These are phyloP conservation scores for Penicilliopsis zonata DNA, from an alignment of 495 filamentous ascomycete genomes.

Conservation along the genomic window DNA sequence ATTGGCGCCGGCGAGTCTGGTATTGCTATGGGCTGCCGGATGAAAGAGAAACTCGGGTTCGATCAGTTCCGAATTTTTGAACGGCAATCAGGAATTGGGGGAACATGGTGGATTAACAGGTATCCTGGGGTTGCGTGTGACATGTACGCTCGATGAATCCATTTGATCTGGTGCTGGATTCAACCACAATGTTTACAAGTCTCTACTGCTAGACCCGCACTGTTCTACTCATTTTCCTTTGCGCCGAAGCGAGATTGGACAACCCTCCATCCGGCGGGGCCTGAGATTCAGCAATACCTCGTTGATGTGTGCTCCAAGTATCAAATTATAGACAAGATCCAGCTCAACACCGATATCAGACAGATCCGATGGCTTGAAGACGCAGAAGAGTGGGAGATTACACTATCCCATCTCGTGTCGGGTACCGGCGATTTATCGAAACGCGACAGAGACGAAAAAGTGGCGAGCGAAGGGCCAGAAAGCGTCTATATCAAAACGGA, in stretches of 20 bases:
- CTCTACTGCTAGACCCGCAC: constrained; percentile 28
- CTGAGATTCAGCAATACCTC: constrained; percentile 50
- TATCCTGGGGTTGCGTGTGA: constrained; percentile 54
- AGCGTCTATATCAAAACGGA: constrained; percentile 30
- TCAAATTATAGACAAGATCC: constrained; percentile 45
- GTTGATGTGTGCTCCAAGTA: constrained; percentile 44
- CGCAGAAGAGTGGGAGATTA: constrained; percentile 45
- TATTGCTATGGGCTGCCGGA: constrained; percentile 51
- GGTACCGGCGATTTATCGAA: constrained; percentile 36
- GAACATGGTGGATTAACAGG: constrained; percentile 57
- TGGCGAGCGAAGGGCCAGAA: constrained; percentile 19
- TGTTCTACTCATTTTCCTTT: constrained; percentile 55
- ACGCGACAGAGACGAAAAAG: constrained; percentile 17
- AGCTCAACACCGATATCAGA: constrained; percentile 43
- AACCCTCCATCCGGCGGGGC: constrained; percentile 37
- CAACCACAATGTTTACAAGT: no score
- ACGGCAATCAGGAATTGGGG: constrained; percentile 45
- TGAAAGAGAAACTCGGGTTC: constrained; percentile 46
- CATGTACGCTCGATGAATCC: no score
- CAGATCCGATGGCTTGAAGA: constrained; percentile 32
- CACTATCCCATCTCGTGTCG: constrained; percentile 33
- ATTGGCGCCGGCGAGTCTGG: constrained; percentile 56
- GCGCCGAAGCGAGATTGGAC: constrained; percentile 46
- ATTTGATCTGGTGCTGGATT: no score
- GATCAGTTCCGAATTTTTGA: constrained; percentile 58